Conservation (phyloP, 331 rosid species). For the Stylosanthes scabra region DNA sequence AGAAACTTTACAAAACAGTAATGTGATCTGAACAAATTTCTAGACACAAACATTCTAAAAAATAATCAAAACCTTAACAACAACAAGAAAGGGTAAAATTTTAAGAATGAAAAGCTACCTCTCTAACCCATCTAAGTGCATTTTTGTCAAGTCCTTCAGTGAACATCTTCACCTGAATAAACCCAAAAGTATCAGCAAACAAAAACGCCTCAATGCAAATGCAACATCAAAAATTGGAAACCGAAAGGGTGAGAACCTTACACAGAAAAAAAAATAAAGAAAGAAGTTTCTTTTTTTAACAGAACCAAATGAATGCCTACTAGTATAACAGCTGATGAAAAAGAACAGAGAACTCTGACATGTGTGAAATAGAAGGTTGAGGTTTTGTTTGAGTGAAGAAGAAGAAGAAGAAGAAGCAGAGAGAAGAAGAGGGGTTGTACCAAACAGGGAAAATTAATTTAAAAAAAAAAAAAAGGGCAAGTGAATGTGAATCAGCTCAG, state of each 20-base stretch:
- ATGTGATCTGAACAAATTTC: conserved; percentile 53
- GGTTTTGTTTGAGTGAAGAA: conserved; percentile 31
- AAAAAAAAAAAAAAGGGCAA: conserved; percentile 18
- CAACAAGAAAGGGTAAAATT: background rate
- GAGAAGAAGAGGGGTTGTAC: background rate
- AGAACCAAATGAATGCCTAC: background rate
- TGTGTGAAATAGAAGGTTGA: conserved; percentile 5
- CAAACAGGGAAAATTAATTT: background rate
- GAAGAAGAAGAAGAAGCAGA: too few species aligned
- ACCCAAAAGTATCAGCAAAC: conserved; percentile 30
- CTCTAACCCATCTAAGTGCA: conserved; percentile 89
- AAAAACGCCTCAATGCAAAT: conserved; percentile 26
- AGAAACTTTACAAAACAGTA: conserved; percentile 9
- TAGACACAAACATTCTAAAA: conserved; percentile 33
- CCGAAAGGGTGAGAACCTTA: background rate
- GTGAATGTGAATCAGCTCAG: conserved; percentile 34
- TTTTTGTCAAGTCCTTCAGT: conserved; percentile 87
- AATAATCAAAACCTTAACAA: conserved; percentile 32
- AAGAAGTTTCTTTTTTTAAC: conserved; percentile 15
- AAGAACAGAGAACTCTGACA: background rate
- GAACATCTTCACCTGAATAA: conserved; percentile 70
- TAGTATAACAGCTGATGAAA: background rate
- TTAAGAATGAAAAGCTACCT: conserved; percentile 55
- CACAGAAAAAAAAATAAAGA: background rate
- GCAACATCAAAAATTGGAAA: conserved; percentile 22